phyloP scores from a whole-genome alignment of 176 grass and related monocot species.

The Oryza rufipogon region DNA sequence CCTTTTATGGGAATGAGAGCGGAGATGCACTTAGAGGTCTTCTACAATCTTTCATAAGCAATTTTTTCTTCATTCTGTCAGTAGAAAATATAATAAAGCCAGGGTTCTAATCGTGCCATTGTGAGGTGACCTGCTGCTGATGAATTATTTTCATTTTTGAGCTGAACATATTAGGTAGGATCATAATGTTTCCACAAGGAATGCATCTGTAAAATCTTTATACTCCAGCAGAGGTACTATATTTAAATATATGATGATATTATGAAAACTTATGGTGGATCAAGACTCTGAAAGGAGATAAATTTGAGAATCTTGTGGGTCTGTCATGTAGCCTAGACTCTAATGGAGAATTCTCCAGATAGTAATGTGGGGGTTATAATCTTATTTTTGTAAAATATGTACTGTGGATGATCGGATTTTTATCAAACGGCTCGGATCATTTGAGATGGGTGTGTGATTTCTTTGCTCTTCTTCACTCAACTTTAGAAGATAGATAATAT shows the following conservation, averaged over 20 bases:
- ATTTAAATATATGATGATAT: neutral
- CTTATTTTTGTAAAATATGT: neutral
- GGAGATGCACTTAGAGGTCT: constrained; percentile 94
- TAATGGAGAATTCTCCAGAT: neutral
- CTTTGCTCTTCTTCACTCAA: neutral
- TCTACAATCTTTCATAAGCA: constrained; percentile 11
- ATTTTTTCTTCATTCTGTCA: constrained; percentile 36
- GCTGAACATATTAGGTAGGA: neutral
- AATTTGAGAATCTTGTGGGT: neutral
- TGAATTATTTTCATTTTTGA: constrained; percentile 4
- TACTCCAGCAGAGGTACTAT: neutral
- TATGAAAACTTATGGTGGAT: neutral
- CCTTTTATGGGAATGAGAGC: constrained; percentile 84
- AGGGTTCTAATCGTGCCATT: neutral
- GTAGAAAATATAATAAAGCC: constrained; percentile 35
- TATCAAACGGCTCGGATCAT: neutral
- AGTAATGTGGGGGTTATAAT: neutral
- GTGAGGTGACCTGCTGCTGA: neutral
- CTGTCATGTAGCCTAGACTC: neutral
- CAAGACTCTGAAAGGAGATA: neutral
- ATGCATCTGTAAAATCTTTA: neutral
- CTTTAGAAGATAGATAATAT: neutral
- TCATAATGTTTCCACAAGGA: neutral
- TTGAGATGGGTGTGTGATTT: neutral
- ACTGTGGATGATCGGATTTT: neutral